These are phyloP conservation scores for Tephrocybe sp. DNA, from an alignment of 768 basidiomycete species.

Conservation along the genomic window DNA sequence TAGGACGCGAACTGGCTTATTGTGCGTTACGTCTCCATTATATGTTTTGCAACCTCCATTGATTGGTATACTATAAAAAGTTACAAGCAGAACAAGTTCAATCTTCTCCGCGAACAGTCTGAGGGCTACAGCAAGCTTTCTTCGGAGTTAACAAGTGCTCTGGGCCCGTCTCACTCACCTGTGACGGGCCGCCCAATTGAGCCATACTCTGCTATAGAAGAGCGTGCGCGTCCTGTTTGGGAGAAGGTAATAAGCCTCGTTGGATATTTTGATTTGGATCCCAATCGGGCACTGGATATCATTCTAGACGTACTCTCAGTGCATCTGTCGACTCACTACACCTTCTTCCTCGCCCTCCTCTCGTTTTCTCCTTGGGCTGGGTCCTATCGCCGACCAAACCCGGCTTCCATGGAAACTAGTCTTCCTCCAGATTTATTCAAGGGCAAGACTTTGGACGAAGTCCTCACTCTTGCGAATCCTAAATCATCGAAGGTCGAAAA, in stretches of 20 bases:
- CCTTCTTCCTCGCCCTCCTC: slow-evolving; percentile 85
- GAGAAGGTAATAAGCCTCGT: slow-evolving; percentile 85
- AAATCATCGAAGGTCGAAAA: slow-evolving; percentile 18
- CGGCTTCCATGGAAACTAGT: slow-evolving; percentile 35
- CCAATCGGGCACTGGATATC: slow-evolving; percentile 89
- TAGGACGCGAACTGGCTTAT: slow-evolving; percentile 73
- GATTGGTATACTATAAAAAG: slow-evolving; percentile 35
- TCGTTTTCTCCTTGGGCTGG: slow-evolving; percentile 87
- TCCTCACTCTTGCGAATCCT: slow-evolving; percentile 54
- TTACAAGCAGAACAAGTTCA: slow-evolving; percentile 98
- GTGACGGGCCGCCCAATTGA: slow-evolving; percentile 67
- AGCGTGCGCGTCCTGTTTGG: slow-evolving; percentile 70
- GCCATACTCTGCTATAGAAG: slow-evolving; percentile 50
- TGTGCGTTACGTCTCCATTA: slow-evolving; percentile 63
- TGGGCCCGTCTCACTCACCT: slow-evolving; percentile 73
- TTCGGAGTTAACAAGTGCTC: slow-evolving; percentile 73
- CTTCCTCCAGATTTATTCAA: slow-evolving; percentile 39
- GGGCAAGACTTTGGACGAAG: slow-evolving; percentile 65
- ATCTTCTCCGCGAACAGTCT: slow-evolving; percentile 93
- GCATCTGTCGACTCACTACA: slow-evolving; percentile 78
- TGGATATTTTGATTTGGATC: slow-evolving; percentile 96
- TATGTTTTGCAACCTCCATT: background rate
- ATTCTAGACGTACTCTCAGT: slow-evolving; percentile 88
- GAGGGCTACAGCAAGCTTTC: slow-evolving; percentile 96
- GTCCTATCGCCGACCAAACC: slow-evolving; percentile 34